Evolutionary conservation across 139 green algal genomes (phyloP), one percentile per base, ranked within the genome.

Genomic region (Gonium pectorale): DNA sequence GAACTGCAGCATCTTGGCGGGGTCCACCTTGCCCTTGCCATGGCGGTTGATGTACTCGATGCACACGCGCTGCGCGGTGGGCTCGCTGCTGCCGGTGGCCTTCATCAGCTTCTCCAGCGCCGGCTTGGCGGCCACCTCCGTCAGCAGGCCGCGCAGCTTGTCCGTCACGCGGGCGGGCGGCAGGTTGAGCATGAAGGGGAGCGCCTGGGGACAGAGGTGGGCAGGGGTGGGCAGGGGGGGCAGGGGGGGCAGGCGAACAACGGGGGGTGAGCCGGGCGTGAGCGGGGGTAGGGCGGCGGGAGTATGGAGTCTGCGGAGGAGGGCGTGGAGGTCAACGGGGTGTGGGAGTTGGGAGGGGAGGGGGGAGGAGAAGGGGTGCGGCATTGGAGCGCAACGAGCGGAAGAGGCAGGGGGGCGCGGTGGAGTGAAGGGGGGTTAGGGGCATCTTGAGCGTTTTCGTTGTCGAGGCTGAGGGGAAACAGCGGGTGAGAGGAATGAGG

Each of bases 131-230:
- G 51, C 24, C 21, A 84, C 78, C 78, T 84, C 78, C 8, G 78
- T 84, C 37, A 84, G 62, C 33, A 84, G 78, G 9, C 59, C 62
- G 9, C 78, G 78, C 63, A 84, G 78, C 63, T 84, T 84, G 43
- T 74, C 78, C 13, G 78, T 84, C 27, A 84, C 78, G 33, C 78
- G 78, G 21, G 78, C 78, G 24, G 78, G 78, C 0, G 78, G 78
- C 21, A 84, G 63, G 63, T 84, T 84, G 24, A 84, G 63, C 78
- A 84, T 84, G 44, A 84, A 84, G 24, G 78, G 78, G n/a, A 84
- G 78, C 21, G 78, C 78, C 46, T 84, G 78, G 70, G 62, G 62
- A 41, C 9, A 69, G 62, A n/a, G 9, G 62, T 29, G 31, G 62
- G 62, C 29, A 24, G 62, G 62, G 21, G 62, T 43, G 6, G 62